Evolutionary conservation across 2,329 filamentous ascomycete species (phyloP), one percentile per base, ranked within the genome.

Genomic region (Daldinia eschscholtzii): DNA sequence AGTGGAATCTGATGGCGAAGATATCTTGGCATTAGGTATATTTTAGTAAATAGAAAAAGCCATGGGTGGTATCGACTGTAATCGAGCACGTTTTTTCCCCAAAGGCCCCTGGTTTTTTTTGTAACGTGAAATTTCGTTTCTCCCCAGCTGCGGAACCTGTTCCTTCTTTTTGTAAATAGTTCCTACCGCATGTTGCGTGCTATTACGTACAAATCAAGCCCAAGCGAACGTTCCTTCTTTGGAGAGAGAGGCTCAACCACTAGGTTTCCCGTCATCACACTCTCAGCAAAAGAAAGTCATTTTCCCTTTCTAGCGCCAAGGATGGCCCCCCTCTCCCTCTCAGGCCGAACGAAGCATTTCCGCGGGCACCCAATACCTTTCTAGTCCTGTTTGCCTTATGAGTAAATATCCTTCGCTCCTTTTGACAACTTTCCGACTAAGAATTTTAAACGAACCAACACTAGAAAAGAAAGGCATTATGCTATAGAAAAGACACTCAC

Each of bases 171-270:
- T 71, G 66, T 62, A 64, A 68, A 66, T 68, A 68, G 57, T 68
- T 9, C 60, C 30, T 44, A 59, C 44, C 60, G 66, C 57, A 26
- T 65, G 57, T 50, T 67, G 68, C 65, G 67, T 72, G 66, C 73
- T 73, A 76, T 76, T 76, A 76, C 74, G 74, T 76, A 76, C 74
- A 75, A 76, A 67, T 67, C 71, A 72, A 23, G 20, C 59, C 57
- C 69, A 70, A 69, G 68, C 59, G 64, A 73, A 70, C 57, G 56
- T 64, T 56, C 58, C 65, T 64, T 56, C 46, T 56, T 48, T 67
- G 57, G 70, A 23, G 20, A 23, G 20, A 23, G 20, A 70, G 64
- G 70, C 70, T 70, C 64, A 62, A 68, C 53, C 68, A 66, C 56
- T 63, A 68, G 53, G 39, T 61, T 67, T 65, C 64, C 66, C 64